phyloP scores from a whole-genome alignment of 1,284 basidiomycete species.

The Anthracocystis setariae region DNA sequence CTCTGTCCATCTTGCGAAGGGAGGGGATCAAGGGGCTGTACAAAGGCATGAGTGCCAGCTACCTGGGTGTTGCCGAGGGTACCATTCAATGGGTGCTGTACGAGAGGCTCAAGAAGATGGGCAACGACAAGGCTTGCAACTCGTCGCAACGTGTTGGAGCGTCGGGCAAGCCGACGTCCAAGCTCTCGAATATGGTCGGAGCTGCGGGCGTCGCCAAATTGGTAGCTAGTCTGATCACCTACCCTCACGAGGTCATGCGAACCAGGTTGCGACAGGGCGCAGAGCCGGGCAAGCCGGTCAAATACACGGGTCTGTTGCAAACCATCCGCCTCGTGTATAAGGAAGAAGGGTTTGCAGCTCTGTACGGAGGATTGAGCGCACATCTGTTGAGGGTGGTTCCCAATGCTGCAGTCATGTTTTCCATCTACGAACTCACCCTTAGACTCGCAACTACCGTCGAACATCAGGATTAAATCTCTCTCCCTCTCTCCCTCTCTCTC shows the following conservation, averaged over 20 bases:
- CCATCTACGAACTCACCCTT: constrained; percentile 68
- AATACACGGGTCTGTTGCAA: constrained; percentile 87
- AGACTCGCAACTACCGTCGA: constrained; percentile 46
- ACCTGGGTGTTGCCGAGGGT: constrained; percentile 93
- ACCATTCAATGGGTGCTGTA: constrained; percentile 99
- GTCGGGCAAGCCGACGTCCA: neutral
- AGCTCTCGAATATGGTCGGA: constrained; percentile 77
- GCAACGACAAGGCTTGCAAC: neutral
- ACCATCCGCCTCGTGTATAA: constrained; percentile 85
- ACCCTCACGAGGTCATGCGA: constrained; percentile 73
- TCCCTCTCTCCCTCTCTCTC: too few relatives aligned
- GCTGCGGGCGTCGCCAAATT: constrained; percentile 94
- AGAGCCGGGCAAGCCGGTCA: constrained; percentile 73
- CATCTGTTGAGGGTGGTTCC: constrained; percentile 97
- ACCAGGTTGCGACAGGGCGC: constrained; percentile 84
- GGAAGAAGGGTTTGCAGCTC: constrained; percentile 85
- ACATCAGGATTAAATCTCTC: constrained; percentile 8
- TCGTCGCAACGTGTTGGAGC: too few relatives aligned
- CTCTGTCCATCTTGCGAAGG: constrained; percentile 78
- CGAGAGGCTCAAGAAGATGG: constrained; percentile 78
- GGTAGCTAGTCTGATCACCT: constrained; percentile 69
- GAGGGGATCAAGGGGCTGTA: constrained; percentile 92
- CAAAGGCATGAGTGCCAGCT: constrained; percentile 91
- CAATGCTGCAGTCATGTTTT: constrained; percentile 96
- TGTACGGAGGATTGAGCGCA: constrained; percentile 93